phyloP scores from a whole-genome alignment of 2,329 filamentous ascomycete species.

The Ceratocystiopsis minuta region DNA sequence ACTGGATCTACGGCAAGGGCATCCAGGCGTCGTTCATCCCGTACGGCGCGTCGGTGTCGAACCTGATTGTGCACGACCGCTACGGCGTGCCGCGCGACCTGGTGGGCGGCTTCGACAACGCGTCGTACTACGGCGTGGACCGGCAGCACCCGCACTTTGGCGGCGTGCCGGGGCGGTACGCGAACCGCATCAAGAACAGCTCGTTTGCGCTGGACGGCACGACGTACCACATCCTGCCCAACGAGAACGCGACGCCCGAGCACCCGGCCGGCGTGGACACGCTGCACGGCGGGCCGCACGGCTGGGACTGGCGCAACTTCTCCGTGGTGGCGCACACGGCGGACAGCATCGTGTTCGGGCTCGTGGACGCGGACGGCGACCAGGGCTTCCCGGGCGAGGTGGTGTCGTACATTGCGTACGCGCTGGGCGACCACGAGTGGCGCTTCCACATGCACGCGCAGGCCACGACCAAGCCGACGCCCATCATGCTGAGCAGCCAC shows the following conservation, averaged over 20 bases:
- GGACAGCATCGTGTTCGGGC: constrained; percentile 54
- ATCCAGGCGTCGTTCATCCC: constrained; percentile 54
- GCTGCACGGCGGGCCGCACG: constrained; percentile 50
- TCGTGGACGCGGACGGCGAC: constrained; percentile 54
- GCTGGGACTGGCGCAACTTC: constrained; percentile 66
- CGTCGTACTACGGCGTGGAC: constrained; percentile 48
- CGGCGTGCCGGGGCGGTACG: constrained; percentile 57
- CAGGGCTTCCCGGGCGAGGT: constrained; percentile 68
- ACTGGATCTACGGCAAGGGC: constrained; percentile 49
- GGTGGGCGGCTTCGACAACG: constrained; percentile 60
- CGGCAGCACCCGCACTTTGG: constrained; percentile 52
- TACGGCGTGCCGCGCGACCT: constrained; percentile 52
- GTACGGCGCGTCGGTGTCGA: constrained; percentile 56
- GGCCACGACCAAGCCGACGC: constrained; percentile 55
- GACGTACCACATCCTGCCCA: constrained; percentile 39
- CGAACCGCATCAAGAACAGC: constrained; percentile 66
- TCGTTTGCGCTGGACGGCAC: constrained; percentile 50
- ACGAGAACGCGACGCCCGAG: constrained; percentile 39
- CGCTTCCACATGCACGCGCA: constrained; percentile 55
- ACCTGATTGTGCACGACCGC: constrained; percentile 52
- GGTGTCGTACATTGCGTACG: constrained; percentile 56
- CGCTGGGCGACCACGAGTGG: constrained; percentile 47
- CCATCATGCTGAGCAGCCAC: constrained; percentile 62
- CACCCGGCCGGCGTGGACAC: constrained; percentile 40
- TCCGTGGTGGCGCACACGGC: constrained; percentile 51